Conservation (phyloP, 2,329 filamentous ascomycete genomes). For the Helicocarpus griseus region DNA sequence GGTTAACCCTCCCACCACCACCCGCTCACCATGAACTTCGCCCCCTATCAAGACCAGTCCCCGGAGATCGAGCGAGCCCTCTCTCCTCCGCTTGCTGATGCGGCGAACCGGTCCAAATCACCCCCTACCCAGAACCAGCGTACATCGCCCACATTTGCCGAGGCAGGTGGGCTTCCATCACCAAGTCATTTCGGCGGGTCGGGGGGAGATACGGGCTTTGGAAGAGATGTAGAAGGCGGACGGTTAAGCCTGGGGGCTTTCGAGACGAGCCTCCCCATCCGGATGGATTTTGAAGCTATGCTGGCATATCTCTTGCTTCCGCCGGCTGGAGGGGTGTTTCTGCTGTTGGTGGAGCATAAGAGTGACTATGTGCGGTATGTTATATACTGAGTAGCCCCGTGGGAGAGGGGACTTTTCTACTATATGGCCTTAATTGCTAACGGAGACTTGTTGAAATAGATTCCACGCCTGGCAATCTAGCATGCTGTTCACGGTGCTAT, state of each 20-base stretch:
- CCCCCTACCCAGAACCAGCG: constrained; percentile 43
- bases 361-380: constrained; percentile 87
- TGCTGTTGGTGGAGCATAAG: constrained; percentile 82
- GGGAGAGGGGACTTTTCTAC: neutral
- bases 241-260: constrained; percentile 67
- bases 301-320: constrained; percentile 80
- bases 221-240: constrained; percentile 35
- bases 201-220: constrained; percentile 22
- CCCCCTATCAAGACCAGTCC: constrained; percentile 87
- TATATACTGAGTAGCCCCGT: neutral
- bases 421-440: neutral
- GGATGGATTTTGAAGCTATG: constrained; percentile 83
- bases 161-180: constrained; percentile 29
- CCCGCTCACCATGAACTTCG: constrained; percentile 66
- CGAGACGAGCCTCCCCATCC: constrained; percentile 77
- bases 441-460: constrained; percentile 34
- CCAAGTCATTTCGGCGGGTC: constrained; percentile 32
- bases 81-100: constrained; percentile 54
- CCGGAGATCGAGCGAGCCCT: constrained; percentile 75
- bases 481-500: constrained; percentile 64
- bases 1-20: constrained; percentile 2
- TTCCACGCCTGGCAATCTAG: constrained; percentile 97
- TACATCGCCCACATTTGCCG: constrained; percentile 38
- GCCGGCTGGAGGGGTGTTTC: constrained; percentile 71
- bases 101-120: constrained; percentile 39